Conservation (phyloP, 1,284 basidiomycete genomes). For the Ustanciosporium gigantosporum region DNA sequence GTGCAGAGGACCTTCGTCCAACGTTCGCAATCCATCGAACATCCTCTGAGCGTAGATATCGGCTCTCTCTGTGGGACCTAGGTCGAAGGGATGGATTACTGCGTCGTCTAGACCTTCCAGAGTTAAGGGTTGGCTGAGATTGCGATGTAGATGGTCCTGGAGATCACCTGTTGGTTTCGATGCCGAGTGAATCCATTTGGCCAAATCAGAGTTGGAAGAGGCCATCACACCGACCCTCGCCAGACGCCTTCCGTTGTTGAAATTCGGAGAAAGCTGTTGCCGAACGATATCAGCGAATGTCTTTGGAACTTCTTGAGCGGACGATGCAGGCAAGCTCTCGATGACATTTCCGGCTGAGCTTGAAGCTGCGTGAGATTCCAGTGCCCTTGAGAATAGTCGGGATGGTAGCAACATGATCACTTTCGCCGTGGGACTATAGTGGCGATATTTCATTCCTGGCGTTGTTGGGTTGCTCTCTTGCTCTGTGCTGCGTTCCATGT, state of each 20-base stretch:
- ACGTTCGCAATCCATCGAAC: conserved; percentile 82
- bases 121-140: conserved; percentile 6
- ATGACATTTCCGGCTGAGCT: conserved; percentile 12
- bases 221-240: conserved; percentile 32
- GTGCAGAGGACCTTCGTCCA: conserved; percentile 66
- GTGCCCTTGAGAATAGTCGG: conserved; percentile 10
- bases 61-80: conserved; percentile 71
- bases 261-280: conserved; percentile 10
- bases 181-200: neutral
- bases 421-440: conserved; percentile 77
- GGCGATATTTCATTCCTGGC: conserved; percentile 99
- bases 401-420: conserved; percentile 43
- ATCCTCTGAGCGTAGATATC: conserved; percentile 76
- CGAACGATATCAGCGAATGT: conserved; percentile 12
- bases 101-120: conserved; percentile 2
- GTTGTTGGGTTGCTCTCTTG: conserved; percentile 72
- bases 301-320: neutral
- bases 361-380: conserved; percentile 1
- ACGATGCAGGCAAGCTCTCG: conserved; percentile 5
- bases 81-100: conserved; percentile 60
- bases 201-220: conserved; percentile 27
- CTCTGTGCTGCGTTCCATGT: conserved; percentile 40
- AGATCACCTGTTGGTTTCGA: neutral
- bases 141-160: conserved; percentile 1
- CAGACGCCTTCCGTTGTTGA: neutral